Percentiles rank a stretch among this genome's conserved stretches.
Conservation (phyloP, 2,329 filamentous ascomycete genomes). For the Monilinia fructigena region DNA sequence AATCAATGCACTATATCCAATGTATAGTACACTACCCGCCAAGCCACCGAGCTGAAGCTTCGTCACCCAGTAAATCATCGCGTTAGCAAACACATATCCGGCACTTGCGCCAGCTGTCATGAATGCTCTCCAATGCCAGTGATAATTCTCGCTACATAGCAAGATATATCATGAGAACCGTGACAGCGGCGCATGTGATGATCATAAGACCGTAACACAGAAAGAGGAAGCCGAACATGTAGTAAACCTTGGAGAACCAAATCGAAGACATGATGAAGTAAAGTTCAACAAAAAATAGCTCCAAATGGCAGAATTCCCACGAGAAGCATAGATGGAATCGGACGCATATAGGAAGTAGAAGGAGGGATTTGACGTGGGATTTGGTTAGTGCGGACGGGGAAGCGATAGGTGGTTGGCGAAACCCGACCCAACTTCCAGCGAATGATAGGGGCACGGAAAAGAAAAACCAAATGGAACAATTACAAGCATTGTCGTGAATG, state of each 20-base stretch:
- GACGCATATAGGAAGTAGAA: slow-evolving; percentile 76
- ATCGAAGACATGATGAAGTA: slow-evolving; percentile 99
- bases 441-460: slow-evolving; percentile 92
- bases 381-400: slow-evolving; percentile 90
- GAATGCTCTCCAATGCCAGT: slow-evolving; percentile 98
- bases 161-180: slow-evolving; percentile 90
- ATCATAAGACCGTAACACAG: slow-evolving; percentile 97
- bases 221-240: slow-evolving; percentile 99
- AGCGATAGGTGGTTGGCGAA: slow-evolving; percentile 70
- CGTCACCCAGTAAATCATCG: slow-evolving; percentile 85
- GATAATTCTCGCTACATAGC: slow-evolving; percentile 93
- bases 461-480: slow-evolving; percentile 94
- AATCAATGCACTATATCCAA: slow-evolving; percentile 88
- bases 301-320: slow-evolving; percentile 92
- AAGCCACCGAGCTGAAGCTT: slow-evolving; percentile 82
- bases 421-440: slow-evolving; percentile 88
- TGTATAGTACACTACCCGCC: slow-evolving; percentile 84
- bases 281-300: slow-evolving; percentile 96
- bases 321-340: slow-evolving; percentile 84
- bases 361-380: slow-evolving; percentile 96
- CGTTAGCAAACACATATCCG: slow-evolving; percentile 88
- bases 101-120: slow-evolving; percentile 87
- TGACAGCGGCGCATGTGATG: slow-evolving; percentile 88
- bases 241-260: slow-evolving; percentile 98
- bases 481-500: slow-evolving; percentile 94